These are phyloP conservation scores for Austroboletus festivus DNA, from an alignment of 768 basidiomycete genomes.

Conservation along the genomic window DNA sequence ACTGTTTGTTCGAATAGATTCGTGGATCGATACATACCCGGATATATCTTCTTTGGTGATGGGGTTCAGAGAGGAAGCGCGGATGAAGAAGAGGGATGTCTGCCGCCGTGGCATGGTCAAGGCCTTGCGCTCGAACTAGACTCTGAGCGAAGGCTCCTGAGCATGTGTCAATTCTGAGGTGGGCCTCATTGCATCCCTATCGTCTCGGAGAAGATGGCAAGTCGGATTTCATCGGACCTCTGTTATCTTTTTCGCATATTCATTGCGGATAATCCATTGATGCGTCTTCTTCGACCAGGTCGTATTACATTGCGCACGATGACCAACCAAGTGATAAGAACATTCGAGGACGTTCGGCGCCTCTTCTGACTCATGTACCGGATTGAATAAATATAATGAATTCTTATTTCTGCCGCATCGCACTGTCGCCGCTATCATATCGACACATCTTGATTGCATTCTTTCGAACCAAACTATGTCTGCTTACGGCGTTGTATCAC, in stretches of 20 bases:
- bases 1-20: conserved; percentile 47
- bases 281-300: not conserved
- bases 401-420: not conserved
- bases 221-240: not conserved
- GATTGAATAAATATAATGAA: not conserved
- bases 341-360: not conserved
- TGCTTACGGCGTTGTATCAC: conserved; percentile 65
- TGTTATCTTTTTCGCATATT: not conserved
- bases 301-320: not conserved
- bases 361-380: not conserved
- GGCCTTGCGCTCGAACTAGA: conserved; percentile 56
- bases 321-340: not conserved
- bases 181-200: not conserved
- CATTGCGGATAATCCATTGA: not conserved
- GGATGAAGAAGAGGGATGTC: conserved; percentile 17
- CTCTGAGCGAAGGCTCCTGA: conserved; percentile 46
- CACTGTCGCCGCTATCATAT: not conserved
- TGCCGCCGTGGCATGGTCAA: conserved; percentile 44
- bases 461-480: conserved; percentile 39
- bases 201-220: not conserved
- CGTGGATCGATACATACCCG: conserved; percentile 91
- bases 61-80: conserved; percentile 42
- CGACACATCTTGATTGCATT: not conserved
- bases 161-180: conserved; percentile 39
- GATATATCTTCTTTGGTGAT: conserved; percentile 82